Percentiles rank a stretch among this genome's conserved stretches.
phyloP scores from a whole-genome alignment of 495 filamentous ascomycete species.

The Penicillium soppii region DNA sequence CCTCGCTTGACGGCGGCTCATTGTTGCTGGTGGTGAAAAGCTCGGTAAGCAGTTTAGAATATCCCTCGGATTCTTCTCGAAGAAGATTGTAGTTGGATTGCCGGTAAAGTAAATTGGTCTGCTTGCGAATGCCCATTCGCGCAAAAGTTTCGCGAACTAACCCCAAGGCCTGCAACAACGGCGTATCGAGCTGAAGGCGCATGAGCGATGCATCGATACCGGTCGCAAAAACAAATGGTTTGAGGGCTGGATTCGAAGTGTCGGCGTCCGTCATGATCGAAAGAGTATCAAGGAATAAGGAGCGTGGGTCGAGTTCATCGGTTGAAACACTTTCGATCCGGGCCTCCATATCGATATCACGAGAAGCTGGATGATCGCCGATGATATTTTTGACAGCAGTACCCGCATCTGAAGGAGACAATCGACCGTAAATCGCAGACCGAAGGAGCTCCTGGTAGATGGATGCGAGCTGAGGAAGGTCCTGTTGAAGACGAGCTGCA shows the following conservation, averaged over 20 bases:
- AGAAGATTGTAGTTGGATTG: conserved; percentile 96
- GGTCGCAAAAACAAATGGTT: conserved; percentile 63
- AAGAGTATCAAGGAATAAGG: conserved; percentile 78
- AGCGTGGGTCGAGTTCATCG: conserved; percentile 56
- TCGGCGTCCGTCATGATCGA: conserved; percentile 72
- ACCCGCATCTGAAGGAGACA: conserved; percentile 69
- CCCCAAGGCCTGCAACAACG: conserved; percentile 68
- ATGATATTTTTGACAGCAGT: conserved; percentile 71
- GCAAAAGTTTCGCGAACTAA: conserved; percentile 82
- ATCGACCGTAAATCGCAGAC: conserved; percentile 64
- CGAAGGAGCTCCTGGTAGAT: conserved; percentile 85
- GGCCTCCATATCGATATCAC: conserved; percentile 37
- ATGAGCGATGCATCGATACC: conserved; percentile 69
- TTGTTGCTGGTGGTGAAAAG: conserved; percentile 76
- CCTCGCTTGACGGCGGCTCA: conserved; percentile 59
- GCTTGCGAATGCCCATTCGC: conserved; percentile 79
- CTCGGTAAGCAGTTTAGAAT: conserved; percentile 83
- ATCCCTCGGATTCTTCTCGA: conserved; percentile 94
- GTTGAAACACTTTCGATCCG: conserved; percentile 22
- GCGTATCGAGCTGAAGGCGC: conserved; percentile 79
- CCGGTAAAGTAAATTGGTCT: conserved; percentile 88
- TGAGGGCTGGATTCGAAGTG: conserved; percentile 44
- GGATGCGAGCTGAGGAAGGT: conserved; percentile 61
- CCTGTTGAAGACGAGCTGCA: conserved; percentile 60
- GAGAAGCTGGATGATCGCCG: conserved; percentile 48